Evolutionary conservation across 1,139 yeast genomes (phyloP).

Genomic region (Taphrina confusa): DNA sequence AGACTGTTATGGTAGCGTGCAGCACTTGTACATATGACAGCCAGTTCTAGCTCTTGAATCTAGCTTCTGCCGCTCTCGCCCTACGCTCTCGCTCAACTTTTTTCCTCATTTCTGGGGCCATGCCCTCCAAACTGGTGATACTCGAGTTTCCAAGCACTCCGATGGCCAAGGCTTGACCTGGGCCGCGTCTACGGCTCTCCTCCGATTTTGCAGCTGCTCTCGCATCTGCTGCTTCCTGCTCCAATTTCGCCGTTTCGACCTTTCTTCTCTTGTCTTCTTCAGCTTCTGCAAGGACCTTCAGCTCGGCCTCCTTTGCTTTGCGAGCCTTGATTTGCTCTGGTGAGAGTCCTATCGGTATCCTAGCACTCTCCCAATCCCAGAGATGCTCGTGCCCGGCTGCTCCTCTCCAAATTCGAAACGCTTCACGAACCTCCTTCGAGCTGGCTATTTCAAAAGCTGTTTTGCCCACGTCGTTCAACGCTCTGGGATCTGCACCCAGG

Average conservation of each 20-base stretch:
- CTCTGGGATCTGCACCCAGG: slow-evolving; percentile 70
- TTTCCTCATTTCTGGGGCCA: slow-evolving; percentile 69
- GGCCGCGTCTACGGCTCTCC: slow-evolving; percentile 41
- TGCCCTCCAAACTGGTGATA: slow-evolving; percentile 45
- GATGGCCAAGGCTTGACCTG: slow-evolving; percentile 40
- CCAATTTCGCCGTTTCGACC: slow-evolving; percentile 41
- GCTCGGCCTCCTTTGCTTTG: slow-evolving; percentile 49
- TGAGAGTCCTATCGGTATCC: slow-evolving; percentile 65
- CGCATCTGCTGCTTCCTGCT: slow-evolving; percentile 44
- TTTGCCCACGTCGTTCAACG: slow-evolving; percentile 57
- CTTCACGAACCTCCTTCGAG: slow-evolving; percentile 52
- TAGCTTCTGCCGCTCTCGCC: slow-evolving; percentile 94
- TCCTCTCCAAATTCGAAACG: slow-evolving; percentile 69
- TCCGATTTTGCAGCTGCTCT: slow-evolving; percentile 41
- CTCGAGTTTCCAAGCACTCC: slow-evolving; percentile 38
- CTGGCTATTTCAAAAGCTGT: slow-evolving; percentile 63
- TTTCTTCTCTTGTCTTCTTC: slow-evolving; percentile 45
- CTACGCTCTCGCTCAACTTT: slow-evolving; percentile 88
- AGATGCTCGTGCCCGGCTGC: slow-evolving; percentile 62
- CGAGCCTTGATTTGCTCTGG: slow-evolving; percentile 61
- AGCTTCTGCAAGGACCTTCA: slow-evolving; percentile 47
- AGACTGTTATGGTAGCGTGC: neutral
- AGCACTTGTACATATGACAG: neutral
- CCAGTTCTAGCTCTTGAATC: slow-evolving; percentile 52
- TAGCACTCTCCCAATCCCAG: slow-evolving; percentile 70